These are phyloP conservation scores for Backusella morwellensis DNA, from an alignment of 192 early-diverging fungal species.

Conservation along the genomic window DNA sequence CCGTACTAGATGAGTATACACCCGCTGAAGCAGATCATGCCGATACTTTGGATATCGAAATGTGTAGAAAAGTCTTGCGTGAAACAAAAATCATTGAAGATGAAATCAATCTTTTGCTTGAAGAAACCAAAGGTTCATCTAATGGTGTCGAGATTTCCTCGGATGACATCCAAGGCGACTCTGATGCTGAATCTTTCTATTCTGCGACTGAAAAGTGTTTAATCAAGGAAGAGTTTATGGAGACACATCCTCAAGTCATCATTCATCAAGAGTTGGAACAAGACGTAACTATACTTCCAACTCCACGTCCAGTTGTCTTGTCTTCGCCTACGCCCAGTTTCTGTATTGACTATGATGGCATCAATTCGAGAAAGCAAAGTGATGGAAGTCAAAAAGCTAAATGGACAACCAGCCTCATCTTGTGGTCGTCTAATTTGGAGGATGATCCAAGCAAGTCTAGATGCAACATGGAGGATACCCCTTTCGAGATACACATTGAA, in stretches of 20 bases:
- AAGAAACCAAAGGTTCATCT: not conserved
- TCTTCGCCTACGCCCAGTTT: not conserved
- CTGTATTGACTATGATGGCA: not conserved
- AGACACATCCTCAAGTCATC: not conserved
- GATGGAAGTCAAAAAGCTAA: slow-evolving; percentile 17
- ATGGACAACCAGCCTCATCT: not conserved
- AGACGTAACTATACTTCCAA: not conserved
- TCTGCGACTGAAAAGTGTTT: not conserved
- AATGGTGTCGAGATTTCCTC: not conserved
- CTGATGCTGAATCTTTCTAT: not conserved
- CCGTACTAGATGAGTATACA: not conserved
- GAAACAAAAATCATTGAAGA: slow-evolving; percentile 1
- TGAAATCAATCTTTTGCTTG: not conserved
- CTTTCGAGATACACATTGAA: not conserved
- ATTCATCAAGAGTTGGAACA: not conserved
- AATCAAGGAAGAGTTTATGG: not conserved
- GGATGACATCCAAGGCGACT: not conserved
- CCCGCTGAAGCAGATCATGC: not conserved
- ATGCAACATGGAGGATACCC: not conserved
- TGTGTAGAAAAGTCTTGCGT: not conserved
- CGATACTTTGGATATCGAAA: not conserved
- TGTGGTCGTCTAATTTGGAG: slow-evolving; percentile 14
- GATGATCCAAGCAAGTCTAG: not conserved
- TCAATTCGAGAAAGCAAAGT: not conserved
- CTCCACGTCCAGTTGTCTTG: not conserved